Conservation (phyloP, 345 rosid genomes). For the Gossypium raimondii region DNA sequence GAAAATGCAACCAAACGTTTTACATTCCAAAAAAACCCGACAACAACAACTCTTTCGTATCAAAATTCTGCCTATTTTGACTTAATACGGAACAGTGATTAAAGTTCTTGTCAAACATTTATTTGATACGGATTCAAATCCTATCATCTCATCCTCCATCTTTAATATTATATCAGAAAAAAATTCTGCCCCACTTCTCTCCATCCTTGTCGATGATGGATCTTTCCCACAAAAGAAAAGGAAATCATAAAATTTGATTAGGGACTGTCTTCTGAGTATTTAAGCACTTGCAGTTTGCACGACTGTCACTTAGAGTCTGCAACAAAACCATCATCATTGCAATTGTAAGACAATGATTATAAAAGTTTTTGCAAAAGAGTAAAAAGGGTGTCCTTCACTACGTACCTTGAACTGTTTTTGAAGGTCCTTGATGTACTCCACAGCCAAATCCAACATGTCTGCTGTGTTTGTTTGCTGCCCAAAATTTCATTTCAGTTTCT, state of each 20-base stretch:
- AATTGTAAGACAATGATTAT: neutral
- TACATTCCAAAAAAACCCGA: slow-evolving; percentile 2
- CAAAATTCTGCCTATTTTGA: neutral
- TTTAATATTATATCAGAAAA: too few relatives aligned
- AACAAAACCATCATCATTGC: neutral
- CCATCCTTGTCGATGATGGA: neutral
- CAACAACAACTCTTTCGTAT: neutral
- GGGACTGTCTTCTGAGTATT: slow-evolving; percentile 31
- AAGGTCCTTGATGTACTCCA: slow-evolving; percentile 90
- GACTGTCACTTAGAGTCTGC: slow-evolving; percentile 55
- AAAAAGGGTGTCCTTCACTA: neutral
- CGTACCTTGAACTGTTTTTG: slow-evolving; percentile 76
- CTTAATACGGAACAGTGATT: too few relatives aligned
- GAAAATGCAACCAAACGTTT: slow-evolving; percentile 10
- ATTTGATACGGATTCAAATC: too few relatives aligned
- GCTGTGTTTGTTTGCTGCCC: slow-evolving; percentile 92
- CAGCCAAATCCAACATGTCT: slow-evolving; percentile 96
- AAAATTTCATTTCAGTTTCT: neutral
- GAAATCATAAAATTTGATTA: slow-evolving; percentile 29
- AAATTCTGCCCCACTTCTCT: neutral
- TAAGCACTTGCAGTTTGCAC: slow-evolving; percentile 62
- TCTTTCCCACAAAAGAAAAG: slow-evolving; percentile 18
- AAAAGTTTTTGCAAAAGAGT: neutral
- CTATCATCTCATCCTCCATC: too few relatives aligned
- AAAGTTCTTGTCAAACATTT: too few relatives aligned